Base-by-base conservation (phyloP, 345 rosid genomes). In the Ceriops zippeliana region DNA sequence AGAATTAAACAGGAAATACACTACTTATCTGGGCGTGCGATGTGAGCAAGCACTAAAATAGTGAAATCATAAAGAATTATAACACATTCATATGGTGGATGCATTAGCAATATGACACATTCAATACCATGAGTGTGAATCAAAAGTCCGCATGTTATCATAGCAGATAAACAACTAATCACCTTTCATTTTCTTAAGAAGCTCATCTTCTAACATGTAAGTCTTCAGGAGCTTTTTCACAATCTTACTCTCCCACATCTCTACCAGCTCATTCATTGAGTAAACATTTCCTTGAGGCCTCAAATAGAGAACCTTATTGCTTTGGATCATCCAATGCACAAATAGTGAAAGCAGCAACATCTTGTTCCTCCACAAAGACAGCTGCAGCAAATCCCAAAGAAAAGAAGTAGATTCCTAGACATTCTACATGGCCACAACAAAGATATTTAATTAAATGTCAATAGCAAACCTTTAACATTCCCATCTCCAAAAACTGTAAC, bases 401-500 rank as follows among this genome's bases (percentile, higher is more conserved):
- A 51, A 54, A 35, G 31, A 11, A 24, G 31, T 37, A 62, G 19
- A 63, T 58, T 31, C 27, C 7, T 32, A 34, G 19, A 52, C 27
- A 42, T 69, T 64, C 65, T 16, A 22, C 7, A n/a, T 21, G 49
- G 61, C 19, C 9, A 21, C 17, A 65, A 21, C 31, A 68, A 59
- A 49, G 35, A 28, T 16, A 58, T 28, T 19, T 8, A 46, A 10
- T 19, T 8, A 13, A 7, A 49, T 4, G 4, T 52, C 57, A 71
- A 24, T 19, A 66, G 51, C 42, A 70, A 58, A 90, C 95, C 98
- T 86, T 85, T 87, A 27, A 73, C 75, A 62, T 86, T 81, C 61
- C 96, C 96, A 49, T 86, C 85, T 71, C 96, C 95, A 34, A 83
- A 92, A 66, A 92, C 72, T 1, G 79, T 84, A 73, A 86, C 84